Evolutionary conservation across 2,329 filamentous ascomycete genomes (phyloP).

Genomic region (Byssothecium circinans): DNA sequence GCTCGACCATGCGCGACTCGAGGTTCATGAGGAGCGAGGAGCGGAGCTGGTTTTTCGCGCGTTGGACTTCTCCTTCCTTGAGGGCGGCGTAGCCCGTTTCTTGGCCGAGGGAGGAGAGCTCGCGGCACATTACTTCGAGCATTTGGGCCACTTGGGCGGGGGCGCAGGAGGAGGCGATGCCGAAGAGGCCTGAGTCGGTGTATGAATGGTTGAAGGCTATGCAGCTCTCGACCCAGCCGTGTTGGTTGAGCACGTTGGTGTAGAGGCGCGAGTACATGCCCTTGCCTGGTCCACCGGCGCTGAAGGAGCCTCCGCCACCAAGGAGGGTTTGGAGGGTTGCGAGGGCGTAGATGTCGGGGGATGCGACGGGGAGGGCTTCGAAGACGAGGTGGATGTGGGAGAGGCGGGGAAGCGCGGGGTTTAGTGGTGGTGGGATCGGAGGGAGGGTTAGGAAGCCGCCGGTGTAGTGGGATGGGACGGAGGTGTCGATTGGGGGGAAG

Average conservation of each 20-base stretch:
- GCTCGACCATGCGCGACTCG: conserved; percentile 93
- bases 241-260: conserved; percentile 96
- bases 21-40: conserved; percentile 94
- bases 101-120: conserved; percentile 76
- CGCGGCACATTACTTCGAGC: conserved; percentile 93
- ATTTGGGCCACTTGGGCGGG: conserved; percentile 77
- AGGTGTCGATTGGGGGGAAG: conserved; percentile 58
- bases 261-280: conserved; percentile 99
- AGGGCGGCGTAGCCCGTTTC: conserved; percentile 74
- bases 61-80: conserved; percentile 74
- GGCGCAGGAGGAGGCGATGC: conserved; percentile 83
- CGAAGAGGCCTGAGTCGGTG: conserved; percentile 92
- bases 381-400: conserved; percentile 96
- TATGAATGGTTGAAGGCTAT: conserved; percentile 97
- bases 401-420: conserved; percentile 76
- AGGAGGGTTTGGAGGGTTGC: conserved; percentile 94
- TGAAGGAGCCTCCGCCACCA: conserved; percentile 94
- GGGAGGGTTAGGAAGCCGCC: conserved; percentile 90
- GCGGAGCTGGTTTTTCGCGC: conserved; percentile 95
- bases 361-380: conserved; percentile 87
- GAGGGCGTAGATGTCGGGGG: conserved; percentile 92
- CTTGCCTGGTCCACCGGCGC: conserved; percentile 93
- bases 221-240: conserved; percentile 96
- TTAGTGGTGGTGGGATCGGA: conserved; percentile 73
- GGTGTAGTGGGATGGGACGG: conserved; percentile 76